Evolutionary conservation across 768 basidiomycete species (phyloP).

Genomic region (Ephemerocybe angulata): DNA sequence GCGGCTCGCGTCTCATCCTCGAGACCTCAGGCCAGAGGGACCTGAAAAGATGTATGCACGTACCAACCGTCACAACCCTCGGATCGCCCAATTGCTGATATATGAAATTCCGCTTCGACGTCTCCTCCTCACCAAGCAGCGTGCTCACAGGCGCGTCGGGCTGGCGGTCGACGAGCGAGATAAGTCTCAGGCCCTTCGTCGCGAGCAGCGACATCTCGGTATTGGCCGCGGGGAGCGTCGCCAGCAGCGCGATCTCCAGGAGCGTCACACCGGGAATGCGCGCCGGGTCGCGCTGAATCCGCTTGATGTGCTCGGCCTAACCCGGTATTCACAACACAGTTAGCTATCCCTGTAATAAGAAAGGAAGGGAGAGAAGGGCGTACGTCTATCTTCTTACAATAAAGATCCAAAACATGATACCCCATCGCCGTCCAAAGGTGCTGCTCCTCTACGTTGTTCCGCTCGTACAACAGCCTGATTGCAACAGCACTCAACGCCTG

Average conservation of each 20-base stretch:
- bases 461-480: slow-evolving; percentile 54
- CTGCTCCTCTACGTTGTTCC: slow-evolving; percentile 59
- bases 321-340: too few relatives aligned
- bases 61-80: slow-evolving; percentile 64
- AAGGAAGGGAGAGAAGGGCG: slow-evolving; percentile 12
- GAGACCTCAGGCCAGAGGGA: background rate
- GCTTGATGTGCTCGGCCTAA: slow-evolving; percentile 43
- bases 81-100: slow-evolving; percentile 82
- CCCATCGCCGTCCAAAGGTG: slow-evolving; percentile 66
- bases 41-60: slow-evolving; percentile 18
- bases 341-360: too few relatives aligned
- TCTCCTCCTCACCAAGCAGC: slow-evolving; percentile 54
- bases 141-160: slow-evolving; percentile 51
- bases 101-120: slow-evolving; percentile 64
- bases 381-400: slow-evolving; percentile 47
- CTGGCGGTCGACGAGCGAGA: slow-evolving; percentile 65
- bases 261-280: slow-evolving; percentile 64
- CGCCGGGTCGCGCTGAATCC: slow-evolving; percentile 46
- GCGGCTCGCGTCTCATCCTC: too few relatives aligned
- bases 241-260: slow-evolving; percentile 69
- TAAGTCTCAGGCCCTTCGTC: slow-evolving; percentile 61
- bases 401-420: slow-evolving; percentile 57
- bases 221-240: slow-evolving; percentile 67
- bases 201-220: slow-evolving; percentile 64
- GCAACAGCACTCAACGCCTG: slow-evolving; percentile 46